Evolutionary conservation across 2,329 filamentous ascomycete species (phyloP), one percentile per base, ranked within the genome.

Genomic region (Triangularia verruculosa): DNA sequence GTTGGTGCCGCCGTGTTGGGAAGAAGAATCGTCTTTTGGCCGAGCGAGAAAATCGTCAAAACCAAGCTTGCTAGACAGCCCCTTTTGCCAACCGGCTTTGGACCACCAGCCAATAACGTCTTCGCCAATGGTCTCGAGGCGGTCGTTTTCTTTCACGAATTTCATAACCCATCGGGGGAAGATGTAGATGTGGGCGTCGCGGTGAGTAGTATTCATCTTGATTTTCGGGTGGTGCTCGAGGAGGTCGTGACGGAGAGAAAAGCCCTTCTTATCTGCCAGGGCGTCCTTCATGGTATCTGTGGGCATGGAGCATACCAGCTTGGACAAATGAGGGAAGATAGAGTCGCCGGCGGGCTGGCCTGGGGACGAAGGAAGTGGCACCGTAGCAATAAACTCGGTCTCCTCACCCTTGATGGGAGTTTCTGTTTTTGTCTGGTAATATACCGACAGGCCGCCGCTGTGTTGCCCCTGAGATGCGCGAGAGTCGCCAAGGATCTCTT

Each of bases 71-170:
- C 90, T 86, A 0, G 85, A 86, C 2, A 97, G 80, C 0, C 92
- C 91, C 2, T 85, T 81, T 75, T 98, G 93, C 95, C 95, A 99
- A 61, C 88, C 88, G 0, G 94, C 88, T 75, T 98, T 98, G 32
- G 93, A 92, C 93, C 93, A 97, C 90, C 92, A 97, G 6, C 93
- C 93, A 15, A 98, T 81, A 5, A 97, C 87, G 72, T 98, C 94
- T 75, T 98, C 94, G 30, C 90, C 91, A 56, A 99, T 88, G 62
- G 89, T 96, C 71, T 97, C 91, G 67, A 99, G 86, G 11, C 85
- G 87, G 28, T 93, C 89, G 71, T 97, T 96, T 66, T 84, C 81
- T 63, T 86, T 85, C 51, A 96, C 86, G 75, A 97, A 90, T 61
- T 96, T 89, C 71, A 97, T 85, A 8, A 96, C 85, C 94, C 95